Conservation (phyloP, 768 basidiomycete genomes). For the Chalciporus piperatus region DNA sequence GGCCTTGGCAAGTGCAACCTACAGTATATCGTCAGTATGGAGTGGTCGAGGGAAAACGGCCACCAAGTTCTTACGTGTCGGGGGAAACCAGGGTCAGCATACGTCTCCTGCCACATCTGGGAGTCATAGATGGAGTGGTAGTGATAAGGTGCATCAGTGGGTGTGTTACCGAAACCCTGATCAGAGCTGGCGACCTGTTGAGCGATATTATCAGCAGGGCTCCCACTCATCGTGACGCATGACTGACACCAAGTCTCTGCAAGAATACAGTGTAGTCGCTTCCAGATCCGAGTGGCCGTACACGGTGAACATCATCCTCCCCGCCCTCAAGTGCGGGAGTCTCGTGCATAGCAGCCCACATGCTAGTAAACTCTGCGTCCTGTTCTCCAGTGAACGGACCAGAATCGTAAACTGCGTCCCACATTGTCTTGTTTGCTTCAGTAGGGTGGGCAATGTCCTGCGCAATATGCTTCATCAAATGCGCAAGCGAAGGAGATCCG, state of each 20-base stretch:
- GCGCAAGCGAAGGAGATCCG: slow-evolving; percentile 66
- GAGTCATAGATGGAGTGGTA: slow-evolving; percentile 77
- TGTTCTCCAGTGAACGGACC: slow-evolving; percentile 47
- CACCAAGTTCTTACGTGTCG: slow-evolving; percentile 52
- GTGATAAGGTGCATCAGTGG: slow-evolving; percentile 65
- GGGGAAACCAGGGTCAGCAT: slow-evolving; percentile 73
- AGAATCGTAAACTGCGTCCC: slow-evolving; percentile 54
- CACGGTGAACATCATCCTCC: slow-evolving; percentile 35
- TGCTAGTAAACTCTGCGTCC: slow-evolving; percentile 42
- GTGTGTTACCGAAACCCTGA: slow-evolving; percentile 31
- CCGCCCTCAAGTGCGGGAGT: slow-evolving; percentile 9
- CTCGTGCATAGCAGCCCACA: slow-evolving; percentile 38
- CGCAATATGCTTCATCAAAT: slow-evolving; percentile 53
- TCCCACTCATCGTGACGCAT: not conserved
- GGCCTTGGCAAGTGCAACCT: slow-evolving; percentile 68
- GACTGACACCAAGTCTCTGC: slow-evolving; percentile 66
- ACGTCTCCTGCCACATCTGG: slow-evolving; percentile 68
- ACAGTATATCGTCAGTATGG: not conserved
- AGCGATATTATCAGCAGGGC: not conserved
- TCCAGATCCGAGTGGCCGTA: slow-evolving; percentile 74
- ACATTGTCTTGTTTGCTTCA: slow-evolving; percentile 48
- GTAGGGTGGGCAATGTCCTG: slow-evolving; percentile 57
- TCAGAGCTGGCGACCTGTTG: slow-evolving; percentile 35
- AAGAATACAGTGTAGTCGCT: slow-evolving; percentile 93
- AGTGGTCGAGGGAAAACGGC: not conserved